phyloP scores from a whole-genome alignment of 2,329 filamentous ascomycete genomes.

The Calycina marina region DNA sequence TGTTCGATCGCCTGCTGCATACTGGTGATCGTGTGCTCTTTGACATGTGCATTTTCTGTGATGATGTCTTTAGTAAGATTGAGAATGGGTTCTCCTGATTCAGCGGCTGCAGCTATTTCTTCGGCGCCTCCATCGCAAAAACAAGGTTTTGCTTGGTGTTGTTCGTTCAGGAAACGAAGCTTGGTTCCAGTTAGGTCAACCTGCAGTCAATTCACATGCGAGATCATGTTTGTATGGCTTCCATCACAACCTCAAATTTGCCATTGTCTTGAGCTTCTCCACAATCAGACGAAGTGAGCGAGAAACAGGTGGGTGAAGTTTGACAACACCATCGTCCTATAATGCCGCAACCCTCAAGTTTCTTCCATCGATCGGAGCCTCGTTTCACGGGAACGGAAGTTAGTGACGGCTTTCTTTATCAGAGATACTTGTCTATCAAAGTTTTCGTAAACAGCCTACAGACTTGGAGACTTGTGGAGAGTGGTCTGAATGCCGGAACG shows the following conservation, averaged over 20 bases:
- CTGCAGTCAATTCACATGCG: conserved; percentile 33
- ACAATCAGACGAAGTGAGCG: conserved; percentile 41
- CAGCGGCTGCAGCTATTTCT: conserved; percentile 32
- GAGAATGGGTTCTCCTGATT: conserved; percentile 40
- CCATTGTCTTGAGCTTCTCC: conserved; percentile 30
- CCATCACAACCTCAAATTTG: conserved; percentile 39
- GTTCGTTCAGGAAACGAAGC: background rate
- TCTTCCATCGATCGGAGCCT: conserved; percentile 20
- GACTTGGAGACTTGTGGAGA: conserved; percentile 37
- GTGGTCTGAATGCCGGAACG: conserved; percentile 34
- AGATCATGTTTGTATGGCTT: conserved; percentile 35
- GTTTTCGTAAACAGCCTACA: conserved; percentile 28
- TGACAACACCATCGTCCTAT: conserved; percentile 43
- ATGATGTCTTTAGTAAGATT: conserved; percentile 46
- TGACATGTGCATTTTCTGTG: conserved; percentile 33
- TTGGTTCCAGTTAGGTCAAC: conserved; percentile 10
- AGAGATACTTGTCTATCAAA: conserved; percentile 30
- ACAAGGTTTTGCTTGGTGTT: conserved; percentile 26
- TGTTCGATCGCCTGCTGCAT: conserved; percentile 27
- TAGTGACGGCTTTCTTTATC: conserved; percentile 35
- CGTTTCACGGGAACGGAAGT: conserved; percentile 37
- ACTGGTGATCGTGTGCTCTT: conserved; percentile 25
- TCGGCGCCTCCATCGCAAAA: conserved; percentile 46
- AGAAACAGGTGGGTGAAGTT: conserved; percentile 42
- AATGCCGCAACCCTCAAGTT: conserved; percentile 47